Conservation (phyloP, 805 yeast species). For the Metschnikowia rubicola region DNA sequence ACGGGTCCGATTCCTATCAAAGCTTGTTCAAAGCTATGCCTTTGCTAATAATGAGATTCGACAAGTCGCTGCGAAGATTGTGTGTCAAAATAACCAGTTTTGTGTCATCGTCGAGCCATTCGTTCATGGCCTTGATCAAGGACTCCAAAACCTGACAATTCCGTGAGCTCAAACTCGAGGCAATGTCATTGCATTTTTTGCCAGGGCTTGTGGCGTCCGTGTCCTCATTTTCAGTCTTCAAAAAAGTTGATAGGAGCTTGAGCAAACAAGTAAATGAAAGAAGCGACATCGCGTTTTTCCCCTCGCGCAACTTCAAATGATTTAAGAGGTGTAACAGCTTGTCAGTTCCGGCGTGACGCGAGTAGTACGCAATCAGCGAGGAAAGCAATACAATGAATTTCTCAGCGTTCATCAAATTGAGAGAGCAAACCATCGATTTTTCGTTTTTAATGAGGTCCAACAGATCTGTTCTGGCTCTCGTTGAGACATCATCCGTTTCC, state of each 20-base stretch:
- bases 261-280: constrained; percentile 34
- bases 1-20: not conserved
- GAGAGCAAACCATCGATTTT: constrained; percentile 26
- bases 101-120: constrained; percentile 30
- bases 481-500: not conserved
- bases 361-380: constrained; percentile 25
- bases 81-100: constrained; percentile 19
- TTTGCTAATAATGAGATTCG: constrained; percentile 30
- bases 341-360: constrained; percentile 16
- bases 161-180: constrained; percentile 2
- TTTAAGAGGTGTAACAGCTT: constrained; percentile 24
- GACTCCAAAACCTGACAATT: constrained; percentile 23
- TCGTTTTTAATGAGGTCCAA: constrained; percentile 10
- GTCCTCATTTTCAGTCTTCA: constrained; percentile 16
- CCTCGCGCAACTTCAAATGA: constrained; percentile 19
- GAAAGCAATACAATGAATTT: constrained; percentile 30
- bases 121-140: constrained; percentile 23
- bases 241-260: constrained; percentile 21
- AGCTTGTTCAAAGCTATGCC: constrained; percentile 32
- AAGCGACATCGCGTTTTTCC: constrained; percentile 22
- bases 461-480: not conserved
- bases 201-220: constrained; percentile 8
- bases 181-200: not conserved
- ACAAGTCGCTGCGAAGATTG: constrained; percentile 25
- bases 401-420: constrained; percentile 33